Evolutionary conservation across 768 basidiomycete genomes (phyloP).

Genomic region (Tulasnella sp.): DNA sequence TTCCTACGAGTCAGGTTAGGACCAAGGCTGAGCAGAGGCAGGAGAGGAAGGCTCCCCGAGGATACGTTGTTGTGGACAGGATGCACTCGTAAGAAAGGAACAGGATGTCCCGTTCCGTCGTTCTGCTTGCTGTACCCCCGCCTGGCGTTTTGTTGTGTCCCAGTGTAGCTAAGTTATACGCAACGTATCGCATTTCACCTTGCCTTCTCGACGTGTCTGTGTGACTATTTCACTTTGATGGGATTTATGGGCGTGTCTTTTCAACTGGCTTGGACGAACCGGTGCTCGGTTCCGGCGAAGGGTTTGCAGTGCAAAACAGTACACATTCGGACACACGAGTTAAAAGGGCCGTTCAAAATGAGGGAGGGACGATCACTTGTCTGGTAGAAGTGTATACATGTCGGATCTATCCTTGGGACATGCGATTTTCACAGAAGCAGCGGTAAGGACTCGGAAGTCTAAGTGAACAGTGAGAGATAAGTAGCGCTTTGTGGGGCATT

Average conservation of each 20-base stretch:
- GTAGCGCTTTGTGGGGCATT: no score
- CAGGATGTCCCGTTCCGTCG: background rate
- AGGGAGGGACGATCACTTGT: background rate
- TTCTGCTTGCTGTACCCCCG: background rate
- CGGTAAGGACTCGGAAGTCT: no score
- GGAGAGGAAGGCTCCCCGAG: conserved; percentile 54
- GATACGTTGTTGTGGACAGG: conserved; percentile 42
- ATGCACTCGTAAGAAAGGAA: background rate
- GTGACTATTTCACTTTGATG: background rate
- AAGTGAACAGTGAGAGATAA: no score
- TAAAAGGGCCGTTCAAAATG: background rate
- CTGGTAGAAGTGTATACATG: background rate
- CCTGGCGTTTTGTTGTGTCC: background rate
- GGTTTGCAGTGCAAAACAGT: background rate
- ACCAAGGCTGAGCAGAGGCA: conserved; percentile 56
- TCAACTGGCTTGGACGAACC: background rate
- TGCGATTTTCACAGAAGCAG: no score
- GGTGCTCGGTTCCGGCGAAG: background rate
- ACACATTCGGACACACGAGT: background rate
- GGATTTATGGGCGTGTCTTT: background rate
- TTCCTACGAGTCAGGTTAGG: conserved; percentile 51
- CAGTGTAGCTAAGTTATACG: background rate
- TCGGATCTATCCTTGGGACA: background rate
- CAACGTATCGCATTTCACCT: background rate
- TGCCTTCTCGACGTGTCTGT: background rate